Conservation (phyloP, 2,329 filamentous ascomycete genomes). For the Beauveria rudraprayagi region DNA sequence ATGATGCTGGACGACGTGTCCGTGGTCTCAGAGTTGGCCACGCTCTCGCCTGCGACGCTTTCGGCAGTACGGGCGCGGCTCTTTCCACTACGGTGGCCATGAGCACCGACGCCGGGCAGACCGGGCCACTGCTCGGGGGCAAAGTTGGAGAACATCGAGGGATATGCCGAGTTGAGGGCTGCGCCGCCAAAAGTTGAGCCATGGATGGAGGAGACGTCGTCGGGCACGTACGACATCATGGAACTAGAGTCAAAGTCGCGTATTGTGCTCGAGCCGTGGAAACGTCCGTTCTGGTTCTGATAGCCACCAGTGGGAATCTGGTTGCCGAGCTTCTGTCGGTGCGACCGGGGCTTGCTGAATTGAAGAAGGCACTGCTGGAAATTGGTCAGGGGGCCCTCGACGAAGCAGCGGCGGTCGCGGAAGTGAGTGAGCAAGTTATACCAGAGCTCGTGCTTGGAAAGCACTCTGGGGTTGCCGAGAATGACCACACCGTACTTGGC, state of each 20-base stretch:
- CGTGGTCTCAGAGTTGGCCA: slow-evolving; percentile 83
- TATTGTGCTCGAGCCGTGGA: slow-evolving; percentile 29
- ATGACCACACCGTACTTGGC: slow-evolving; percentile 96
- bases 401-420: slow-evolving; percentile 92
- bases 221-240: slow-evolving; percentile 89
- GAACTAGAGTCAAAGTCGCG: slow-evolving; percentile 71
- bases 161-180: slow-evolving; percentile 66
- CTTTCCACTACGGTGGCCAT: slow-evolving; percentile 57
- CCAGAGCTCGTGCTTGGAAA: slow-evolving; percentile 97
- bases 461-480: slow-evolving; percentile 91
- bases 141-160: slow-evolving; percentile 93
- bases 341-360: slow-evolving; percentile 90
- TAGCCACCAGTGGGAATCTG: slow-evolving; percentile 50
- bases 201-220: slow-evolving; percentile 94
- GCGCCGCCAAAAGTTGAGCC: slow-evolving; percentile 83
- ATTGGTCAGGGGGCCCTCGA: slow-evolving; percentile 91
- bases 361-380: slow-evolving; percentile 92
- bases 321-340: slow-evolving; percentile 71
- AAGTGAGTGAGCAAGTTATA: slow-evolving; percentile 92
- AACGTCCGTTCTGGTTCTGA: slow-evolving; percentile 28
- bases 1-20: slow-evolving; percentile 74
- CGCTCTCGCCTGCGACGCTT: slow-evolving; percentile 85
- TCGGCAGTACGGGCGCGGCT: slow-evolving; percentile 59
- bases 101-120: slow-evolving; percentile 54
- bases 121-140: slow-evolving; percentile 81